These are phyloP conservation scores for Phaseolus coccineus DNA, from an alignment of 331 rosid species.

Conservation along the genomic window DNA sequence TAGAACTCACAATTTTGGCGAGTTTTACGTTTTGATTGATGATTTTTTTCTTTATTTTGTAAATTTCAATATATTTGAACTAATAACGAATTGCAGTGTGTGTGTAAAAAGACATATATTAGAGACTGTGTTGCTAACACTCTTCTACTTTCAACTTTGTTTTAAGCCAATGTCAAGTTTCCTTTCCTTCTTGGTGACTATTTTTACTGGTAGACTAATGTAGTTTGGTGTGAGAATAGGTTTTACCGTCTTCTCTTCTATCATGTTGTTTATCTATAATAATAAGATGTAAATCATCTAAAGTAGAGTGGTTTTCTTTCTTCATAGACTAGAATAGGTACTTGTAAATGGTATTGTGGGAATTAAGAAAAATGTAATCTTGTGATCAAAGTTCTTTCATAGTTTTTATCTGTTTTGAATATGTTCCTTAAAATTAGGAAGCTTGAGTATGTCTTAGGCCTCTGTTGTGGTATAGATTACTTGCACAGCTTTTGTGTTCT, in stretches of 20 bases:
- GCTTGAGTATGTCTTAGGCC: background rate
- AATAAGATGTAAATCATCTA: slow-evolving; percentile 21
- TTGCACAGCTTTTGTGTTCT: slow-evolving; percentile 11
- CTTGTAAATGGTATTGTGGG: background rate
- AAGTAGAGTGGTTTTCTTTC: background rate
- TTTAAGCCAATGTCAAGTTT: background rate
- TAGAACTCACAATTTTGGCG: no score
- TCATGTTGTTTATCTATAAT: background rate
- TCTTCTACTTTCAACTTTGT: background rate
- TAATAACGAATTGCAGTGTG: no score
- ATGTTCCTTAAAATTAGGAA: background rate
- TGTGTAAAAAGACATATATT: no score
- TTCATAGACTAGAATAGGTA: background rate
- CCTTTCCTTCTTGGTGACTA: background rate
- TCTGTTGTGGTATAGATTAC: background rate
- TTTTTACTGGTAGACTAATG: background rate
- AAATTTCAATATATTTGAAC: no score
- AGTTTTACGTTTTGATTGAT: no score
- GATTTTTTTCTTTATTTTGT: no score
- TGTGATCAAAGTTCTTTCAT: background rate
- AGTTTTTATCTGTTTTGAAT: background rate
- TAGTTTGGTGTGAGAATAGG: slow-evolving; percentile 9
- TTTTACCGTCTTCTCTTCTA: slow-evolving; percentile 15
- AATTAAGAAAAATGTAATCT: background rate
- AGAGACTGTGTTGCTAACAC: no score